Conservation (phyloP, 805 yeast genomes). For the Danielia reshetovae region DNA sequence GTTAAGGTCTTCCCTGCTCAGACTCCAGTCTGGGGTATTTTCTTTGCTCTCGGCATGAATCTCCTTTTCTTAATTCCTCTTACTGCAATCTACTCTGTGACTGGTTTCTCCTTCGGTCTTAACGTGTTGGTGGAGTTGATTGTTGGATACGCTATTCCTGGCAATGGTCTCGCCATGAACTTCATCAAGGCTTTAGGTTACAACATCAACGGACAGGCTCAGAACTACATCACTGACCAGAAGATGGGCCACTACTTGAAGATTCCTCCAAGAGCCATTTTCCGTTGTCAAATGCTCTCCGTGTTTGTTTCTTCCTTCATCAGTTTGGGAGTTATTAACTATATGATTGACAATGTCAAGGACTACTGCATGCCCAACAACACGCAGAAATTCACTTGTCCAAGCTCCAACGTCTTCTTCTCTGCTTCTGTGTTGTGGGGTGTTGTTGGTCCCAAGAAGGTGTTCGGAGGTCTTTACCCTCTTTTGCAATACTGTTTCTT, state of each 20-base stretch:
- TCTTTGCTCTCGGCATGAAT: constrained; percentile 31
- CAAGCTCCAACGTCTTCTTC: constrained; percentile 35
- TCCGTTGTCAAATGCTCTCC: constrained; percentile 33
- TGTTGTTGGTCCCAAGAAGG: constrained; percentile 47
- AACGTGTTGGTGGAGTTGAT: constrained; percentile 36
- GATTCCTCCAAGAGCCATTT: constrained; percentile 58
- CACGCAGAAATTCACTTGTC: constrained; percentile 38
- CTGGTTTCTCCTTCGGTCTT: constrained; percentile 31
- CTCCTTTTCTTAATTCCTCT: constrained; percentile 31
- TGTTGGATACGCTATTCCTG: constrained; percentile 36
- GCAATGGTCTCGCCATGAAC: constrained; percentile 34
- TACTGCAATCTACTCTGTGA: constrained; percentile 24
- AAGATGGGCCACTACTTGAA: constrained; percentile 65
- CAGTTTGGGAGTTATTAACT: constrained; percentile 22
- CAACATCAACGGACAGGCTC: constrained; percentile 55
- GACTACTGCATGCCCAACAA: constrained; percentile 41
- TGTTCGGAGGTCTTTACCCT: constrained; percentile 31
- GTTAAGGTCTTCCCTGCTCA: constrained; percentile 28
- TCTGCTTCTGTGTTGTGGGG: constrained; percentile 65
- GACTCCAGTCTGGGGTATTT: constrained; percentile 36
- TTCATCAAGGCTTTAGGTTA: constrained; percentile 58
- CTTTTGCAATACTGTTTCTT: constrained; percentile 31
- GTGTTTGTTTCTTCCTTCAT: constrained; percentile 19
- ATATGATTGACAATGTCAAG: constrained; percentile 26
- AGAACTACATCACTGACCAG: constrained; percentile 50